These are phyloP conservation scores for Cercospora zeae-maydis DNA, from an alignment of 2,329 filamentous ascomycete genomes.

Conservation along the genomic window DNA sequence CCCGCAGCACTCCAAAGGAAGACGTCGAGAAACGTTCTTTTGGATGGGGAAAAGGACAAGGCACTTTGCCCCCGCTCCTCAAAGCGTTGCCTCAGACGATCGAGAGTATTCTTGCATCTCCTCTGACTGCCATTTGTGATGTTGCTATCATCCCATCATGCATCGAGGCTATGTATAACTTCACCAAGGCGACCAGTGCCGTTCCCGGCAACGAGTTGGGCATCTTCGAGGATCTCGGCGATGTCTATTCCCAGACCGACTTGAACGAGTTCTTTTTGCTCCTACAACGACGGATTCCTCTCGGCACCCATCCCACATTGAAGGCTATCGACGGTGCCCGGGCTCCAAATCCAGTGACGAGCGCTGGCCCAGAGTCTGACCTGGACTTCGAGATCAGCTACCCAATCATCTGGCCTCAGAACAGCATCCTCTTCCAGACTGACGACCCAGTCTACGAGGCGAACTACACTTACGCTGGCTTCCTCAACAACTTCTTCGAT, in stretches of 20 bases:
- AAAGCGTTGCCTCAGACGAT: conserved; percentile 13
- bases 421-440: conserved; percentile 48
- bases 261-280: conserved; percentile 47
- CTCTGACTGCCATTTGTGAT: conserved; percentile 21
- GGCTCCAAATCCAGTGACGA: conserved; percentile 40
- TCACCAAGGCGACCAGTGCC: conserved; percentile 40
- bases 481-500: conserved; percentile 45
- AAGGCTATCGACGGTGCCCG: conserved; percentile 26
- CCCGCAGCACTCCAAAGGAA: conserved; percentile 4
- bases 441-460: conserved; percentile 39
- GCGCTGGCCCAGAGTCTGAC: conserved; percentile 46
- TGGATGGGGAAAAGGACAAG: conserved; percentile 16
- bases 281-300: conserved; percentile 29
- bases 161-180: conserved; percentile 44
- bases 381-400: conserved; percentile 52
- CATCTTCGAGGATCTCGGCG: conserved; percentile 44
- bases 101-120: conserved; percentile 9
- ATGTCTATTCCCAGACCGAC: conserved; percentile 47
- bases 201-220: conserved; percentile 45
- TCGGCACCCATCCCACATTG: conserved; percentile 29
- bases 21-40: conserved; percentile 24
- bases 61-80: conserved; percentile 18
- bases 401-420: conserved; percentile 52
- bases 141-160: conserved; percentile 40
- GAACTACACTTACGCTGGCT: conserved; percentile 36